Base-by-base conservation (phyloP, 352 stramenopile genomes). In the Elongisporangium anandrum region DNA sequence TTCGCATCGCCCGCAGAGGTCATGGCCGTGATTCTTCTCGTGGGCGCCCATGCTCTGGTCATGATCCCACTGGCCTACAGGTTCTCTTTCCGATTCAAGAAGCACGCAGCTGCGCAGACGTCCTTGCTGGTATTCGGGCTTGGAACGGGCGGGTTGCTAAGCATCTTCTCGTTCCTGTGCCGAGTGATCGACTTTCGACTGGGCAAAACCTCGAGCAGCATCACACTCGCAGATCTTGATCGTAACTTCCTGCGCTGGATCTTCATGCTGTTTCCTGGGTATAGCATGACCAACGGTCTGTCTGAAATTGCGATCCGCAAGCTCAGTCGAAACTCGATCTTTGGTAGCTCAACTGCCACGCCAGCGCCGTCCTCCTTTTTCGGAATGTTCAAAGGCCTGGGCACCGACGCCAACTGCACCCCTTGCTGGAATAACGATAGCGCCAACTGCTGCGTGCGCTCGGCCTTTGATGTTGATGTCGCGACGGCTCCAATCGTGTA, bases 111-210 rank as follows among this genome's bases (percentile, higher is more conserved):
- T 7, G 82, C 80, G 0, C 82, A 92, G 56, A 89, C 76, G n/a
- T 81, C 73, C 6, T 63, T 89, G 50, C 65, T 92, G 22, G 76
- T 89, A 5, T 84, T 92, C 49, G 66, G 68, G 1, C 66, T 92
- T 0, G 73, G 77, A 19, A 79, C 77, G 0, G 82, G 78, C 19
- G 78, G 76, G 6, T 60, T 92, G 51, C 61, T 92, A 21, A 88
- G 79, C 49, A 89, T 92, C 50, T 85, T 92, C 55, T 92, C 81
- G 39, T 89, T 92, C 53, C 49, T 92, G 50, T 92, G 81, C 54
- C 79, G 81, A 20, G 60, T 92, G 22, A 77, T 92, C 7, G 72
- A 87, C 56, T 88, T 85, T 34, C 50, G 65, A 17, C 59, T 79
- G 50, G 64, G 54, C 4, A 68, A n/a, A n/a, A n/a, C n/a, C n/a